Percentiles rank a stretch among this genome's conserved stretches.
phyloP scores from a whole-genome alignment of 305 asterid genomes.

The Fraxinus floribunda region DNA sequence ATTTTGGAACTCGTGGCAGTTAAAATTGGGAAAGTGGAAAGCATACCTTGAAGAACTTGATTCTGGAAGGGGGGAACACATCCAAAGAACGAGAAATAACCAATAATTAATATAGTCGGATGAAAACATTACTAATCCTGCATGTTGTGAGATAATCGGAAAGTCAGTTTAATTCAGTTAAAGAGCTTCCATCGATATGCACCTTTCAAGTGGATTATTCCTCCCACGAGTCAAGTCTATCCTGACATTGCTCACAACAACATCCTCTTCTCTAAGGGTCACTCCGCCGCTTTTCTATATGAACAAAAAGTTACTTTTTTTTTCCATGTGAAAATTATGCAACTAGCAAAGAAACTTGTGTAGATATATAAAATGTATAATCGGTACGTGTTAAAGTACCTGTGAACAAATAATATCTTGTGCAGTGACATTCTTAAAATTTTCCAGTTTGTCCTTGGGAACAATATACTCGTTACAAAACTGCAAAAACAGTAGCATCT shows the following conservation, averaged over 20 bases:
- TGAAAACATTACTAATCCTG: background rate
- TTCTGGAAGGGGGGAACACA: constrained; percentile 50
- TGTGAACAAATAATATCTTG: constrained; percentile 88
- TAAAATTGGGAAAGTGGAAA: constrained; percentile 4
- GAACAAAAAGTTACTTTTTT: background rate
- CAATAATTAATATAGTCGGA: background rate
- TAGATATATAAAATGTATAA: background rate
- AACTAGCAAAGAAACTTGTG: constrained; percentile 14
- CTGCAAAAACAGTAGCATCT: constrained; percentile 35
- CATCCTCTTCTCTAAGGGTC: constrained; percentile 68
- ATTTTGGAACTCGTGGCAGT: background rate
- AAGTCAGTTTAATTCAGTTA: constrained; percentile 7
- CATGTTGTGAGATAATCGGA: background rate
- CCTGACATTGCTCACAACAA: constrained; percentile 75
- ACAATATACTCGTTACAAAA: constrained; percentile 89
- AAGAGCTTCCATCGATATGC: constrained; percentile 14
- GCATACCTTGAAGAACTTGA: constrained; percentile 85
- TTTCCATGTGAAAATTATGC: background rate
- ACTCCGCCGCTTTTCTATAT: constrained; percentile 57
- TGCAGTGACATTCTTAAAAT: constrained; percentile 76
- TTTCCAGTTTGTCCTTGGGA: constrained; percentile 72
- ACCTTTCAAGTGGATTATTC: constrained; percentile 90
- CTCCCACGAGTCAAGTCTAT: constrained; percentile 85
- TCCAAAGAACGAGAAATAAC: constrained; percentile 24
- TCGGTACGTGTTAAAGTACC: constrained; percentile 38